Conservation (phyloP, 2,329 filamentous ascomycete species). For the Ophiostoma australiae region DNA sequence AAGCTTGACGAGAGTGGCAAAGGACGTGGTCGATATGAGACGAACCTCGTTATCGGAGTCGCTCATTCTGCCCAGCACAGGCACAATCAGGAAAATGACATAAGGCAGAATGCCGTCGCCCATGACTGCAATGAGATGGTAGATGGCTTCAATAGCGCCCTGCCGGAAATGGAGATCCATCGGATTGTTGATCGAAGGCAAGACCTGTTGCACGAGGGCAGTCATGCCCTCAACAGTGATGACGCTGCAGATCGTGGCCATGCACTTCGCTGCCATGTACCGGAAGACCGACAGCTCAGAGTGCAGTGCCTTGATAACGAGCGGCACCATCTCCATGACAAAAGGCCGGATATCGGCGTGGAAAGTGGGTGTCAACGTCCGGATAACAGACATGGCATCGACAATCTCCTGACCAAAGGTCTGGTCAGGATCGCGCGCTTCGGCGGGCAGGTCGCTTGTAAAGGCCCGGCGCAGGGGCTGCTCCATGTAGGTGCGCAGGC, state of each 20-base stretch:
- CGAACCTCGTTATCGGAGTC: slow-evolving; percentile 95
- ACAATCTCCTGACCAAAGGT: slow-evolving; percentile 86
- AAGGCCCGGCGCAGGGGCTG: slow-evolving; percentile 73
- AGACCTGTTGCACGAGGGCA: slow-evolving; percentile 83
- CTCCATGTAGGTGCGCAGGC: slow-evolving; percentile 75
- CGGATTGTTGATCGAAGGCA: slow-evolving; percentile 88
- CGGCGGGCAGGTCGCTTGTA: slow-evolving; percentile 61
- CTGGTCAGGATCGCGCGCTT: slow-evolving; percentile 68
- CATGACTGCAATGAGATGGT: slow-evolving; percentile 97
- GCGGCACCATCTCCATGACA: slow-evolving; percentile 74
- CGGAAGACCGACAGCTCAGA: slow-evolving; percentile 86
- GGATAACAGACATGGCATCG: slow-evolving; percentile 86
- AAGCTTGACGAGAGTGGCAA: slow-evolving; percentile 93
- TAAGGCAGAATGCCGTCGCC: slow-evolving; percentile 93
- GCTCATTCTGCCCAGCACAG: slow-evolving; percentile 95
- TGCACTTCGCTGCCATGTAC: slow-evolving; percentile 94
- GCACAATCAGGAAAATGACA: slow-evolving; percentile 97
- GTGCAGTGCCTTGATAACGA: slow-evolving; percentile 81
- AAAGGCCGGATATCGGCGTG: slow-evolving; percentile 70
- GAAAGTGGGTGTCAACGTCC: slow-evolving; percentile 89
- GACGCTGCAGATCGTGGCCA: slow-evolving; percentile 95
- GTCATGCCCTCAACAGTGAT: slow-evolving; percentile 96
- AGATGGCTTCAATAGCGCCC: slow-evolving; percentile 90
- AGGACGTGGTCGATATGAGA: slow-evolving; percentile 90
- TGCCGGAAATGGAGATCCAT: slow-evolving; percentile 84